Evolutionary conservation across 2,329 filamentous ascomycete species (phyloP), one percentile per base, ranked within the genome.

Genomic region (Niveomyces coronatus): DNA sequence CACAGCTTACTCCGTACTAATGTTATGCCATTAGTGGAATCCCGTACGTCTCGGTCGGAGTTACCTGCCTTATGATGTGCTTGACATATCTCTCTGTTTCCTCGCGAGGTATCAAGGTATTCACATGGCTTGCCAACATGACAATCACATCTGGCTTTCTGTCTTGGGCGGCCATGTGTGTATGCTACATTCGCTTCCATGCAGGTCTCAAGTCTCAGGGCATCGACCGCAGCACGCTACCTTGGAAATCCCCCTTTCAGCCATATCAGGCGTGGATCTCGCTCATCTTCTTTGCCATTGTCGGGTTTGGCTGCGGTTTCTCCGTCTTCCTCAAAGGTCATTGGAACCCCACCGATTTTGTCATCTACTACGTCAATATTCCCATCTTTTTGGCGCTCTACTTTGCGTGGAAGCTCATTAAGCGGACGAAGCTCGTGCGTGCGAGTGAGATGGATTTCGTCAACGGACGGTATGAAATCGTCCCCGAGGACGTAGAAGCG

Each of bases 241-340:
- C 32, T n/a, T 35, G 23, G 3, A 33, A 37, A 0, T 42, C 56
- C 49, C 63, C 56, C 1, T 48, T 47, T 2, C 79, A 88, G 56
- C 68, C 66, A 10, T 70, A 85, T 46, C 75, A 76, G 0, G 78
- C 84, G 0, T 91, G 84, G 84, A 68, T 85, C 0, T 61, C 84
- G 0, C 84, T 84, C 0, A 74, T 85, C 35, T 79, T 85, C 4
- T 70, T 89, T 2, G 74, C 79, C 19, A 49, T 70, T 9, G 82
- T 83, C 26, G 87, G 87, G 71, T 51, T 82, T 9, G 85, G 84
- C 60, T 85, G 24, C 15, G 32, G 32, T 9, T 35, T 17, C 18
- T 5, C 23, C 23, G 32, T 35, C 22, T 35, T 35, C 19, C 23
- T 20, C 6, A 23, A 35, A 9, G 32, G 32, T 20, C 23, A 35